These are phyloP conservation scores for Drosera capensis DNA, from an alignment of 148 eudicot species.

Conservation along the genomic window DNA sequence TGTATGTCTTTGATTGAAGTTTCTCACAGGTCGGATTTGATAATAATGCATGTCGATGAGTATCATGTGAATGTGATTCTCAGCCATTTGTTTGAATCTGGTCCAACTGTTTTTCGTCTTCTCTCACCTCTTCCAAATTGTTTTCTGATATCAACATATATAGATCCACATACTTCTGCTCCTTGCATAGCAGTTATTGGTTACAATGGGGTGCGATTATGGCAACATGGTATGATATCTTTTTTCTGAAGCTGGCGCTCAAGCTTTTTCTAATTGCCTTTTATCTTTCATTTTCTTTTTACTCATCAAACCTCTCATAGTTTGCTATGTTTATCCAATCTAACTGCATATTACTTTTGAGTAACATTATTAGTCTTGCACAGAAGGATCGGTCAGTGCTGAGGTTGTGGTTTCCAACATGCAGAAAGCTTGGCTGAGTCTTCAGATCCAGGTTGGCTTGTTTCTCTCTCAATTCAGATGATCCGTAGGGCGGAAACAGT, in stretches of 20 bases:
- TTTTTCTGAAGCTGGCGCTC: too few relatives aligned
- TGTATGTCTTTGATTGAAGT: too few relatives aligned
- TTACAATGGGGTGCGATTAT: conserved; percentile 39
- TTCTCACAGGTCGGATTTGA: too few relatives aligned
- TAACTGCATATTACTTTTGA: not conserved
- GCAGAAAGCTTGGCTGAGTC: conserved; percentile 53
- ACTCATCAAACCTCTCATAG: too few relatives aligned
- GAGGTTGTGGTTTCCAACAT: conserved; percentile 34
- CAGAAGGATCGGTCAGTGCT: conserved; percentile 42
- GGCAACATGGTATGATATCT: conserved; percentile 35
- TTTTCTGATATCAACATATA: conserved; percentile 21
- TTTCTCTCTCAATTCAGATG: not conserved
- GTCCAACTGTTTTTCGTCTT: not conserved
- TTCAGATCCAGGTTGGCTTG: conserved; percentile 41
- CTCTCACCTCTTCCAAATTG: too few relatives aligned
- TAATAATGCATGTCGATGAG: too few relatives aligned
- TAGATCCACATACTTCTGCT: conserved; percentile 32
- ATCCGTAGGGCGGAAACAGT: not conserved
- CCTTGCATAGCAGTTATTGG: conserved; percentile 51
- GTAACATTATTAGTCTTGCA: not conserved
- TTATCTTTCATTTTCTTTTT: conserved; percentile 1
- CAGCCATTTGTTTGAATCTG: not conserved
- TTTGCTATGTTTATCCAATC: too few relatives aligned
- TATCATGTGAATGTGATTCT: too few relatives aligned
- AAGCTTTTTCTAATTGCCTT: not conserved